Evolutionary conservation across 768 basidiomycete genomes (phyloP).

Genomic region (Tephrocybe sp.): DNA sequence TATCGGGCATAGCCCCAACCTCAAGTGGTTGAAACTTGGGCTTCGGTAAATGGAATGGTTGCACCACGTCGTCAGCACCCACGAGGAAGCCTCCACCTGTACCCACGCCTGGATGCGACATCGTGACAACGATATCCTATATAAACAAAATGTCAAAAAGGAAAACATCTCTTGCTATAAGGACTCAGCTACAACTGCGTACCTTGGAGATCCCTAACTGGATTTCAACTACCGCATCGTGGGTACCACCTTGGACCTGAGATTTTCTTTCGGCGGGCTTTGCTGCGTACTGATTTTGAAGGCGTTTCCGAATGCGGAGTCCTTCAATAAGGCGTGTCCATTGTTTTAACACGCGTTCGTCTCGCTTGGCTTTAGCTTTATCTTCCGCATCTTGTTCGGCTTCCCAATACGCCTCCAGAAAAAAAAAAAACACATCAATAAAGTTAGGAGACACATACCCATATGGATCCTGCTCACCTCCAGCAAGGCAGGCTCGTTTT

Average conservation of each 20-base stretch:
- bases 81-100: conserved; percentile 66
- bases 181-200: not conserved
- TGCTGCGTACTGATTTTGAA: conserved; percentile 73
- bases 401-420: conserved; percentile 92
- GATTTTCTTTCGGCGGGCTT: conserved; percentile 20
- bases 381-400: conserved; percentile 75
- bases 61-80: conserved; percentile 69
- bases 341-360: conserved; percentile 79
- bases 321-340: conserved; percentile 91
- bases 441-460: conserved; percentile 2
- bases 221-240: not conserved
- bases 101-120: conserved; percentile 18
- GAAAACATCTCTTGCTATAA: not conserved
- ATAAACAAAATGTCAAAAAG: conserved; percentile 3
- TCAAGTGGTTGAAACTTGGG: conserved; percentile 45
- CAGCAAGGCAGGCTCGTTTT: conserved; percentile 69
- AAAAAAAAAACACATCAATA: conserved; percentile 10
- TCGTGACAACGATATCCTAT: conserved; percentile 16
- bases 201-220: conserved; percentile 9
- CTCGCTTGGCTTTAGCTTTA: conserved; percentile 69
- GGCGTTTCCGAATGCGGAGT: conserved; percentile 77
- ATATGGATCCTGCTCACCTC: conserved; percentile 49
- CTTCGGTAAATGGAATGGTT: conserved; percentile 69
- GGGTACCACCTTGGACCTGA: conserved; percentile 11
- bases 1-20: conserved; percentile 10